Base-by-base conservation (phyloP, 345 rosid genomes). In the Lumnitzera racemosa region DNA sequence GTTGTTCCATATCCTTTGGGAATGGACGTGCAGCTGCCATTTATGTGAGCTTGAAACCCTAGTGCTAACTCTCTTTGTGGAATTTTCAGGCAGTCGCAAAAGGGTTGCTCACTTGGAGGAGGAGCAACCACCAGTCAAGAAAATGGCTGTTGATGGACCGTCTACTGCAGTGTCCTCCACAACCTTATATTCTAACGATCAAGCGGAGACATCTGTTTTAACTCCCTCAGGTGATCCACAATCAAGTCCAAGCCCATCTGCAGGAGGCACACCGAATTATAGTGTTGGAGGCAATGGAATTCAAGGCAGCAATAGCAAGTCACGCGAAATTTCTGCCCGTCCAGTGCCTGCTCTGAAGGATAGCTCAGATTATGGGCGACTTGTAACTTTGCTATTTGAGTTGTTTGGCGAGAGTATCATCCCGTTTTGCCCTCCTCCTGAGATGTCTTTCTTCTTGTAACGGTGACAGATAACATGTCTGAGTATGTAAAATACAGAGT, bases 341-440 rank as follows among this genome's bases (percentile, higher is more conserved):
- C 78, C 79, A 41, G 55, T 58, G 41, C 95, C 83, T 68, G 59
- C 90, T 9, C 88, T 96, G 97, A 88, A 90, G 64, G 92, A 90
- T 53, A 96, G 88, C 52, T 76, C 88, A 68, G 72, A 78, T 46
- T 81, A 89, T 1, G 97, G 92, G 62, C 73, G 72, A 49, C 78
- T 83, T 13, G 67, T 94, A 49, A 85, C 74, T 53, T 75, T 85
- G 47, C 67, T 86, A 49, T 83, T 78, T 56, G 91, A 90, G 63
- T 70, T 78, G 65, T 88, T 83, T 66, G 95, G 97, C 48, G 95
- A 94, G 59, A 69, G 79, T 51, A 76, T 84, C 60, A 77, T 87
- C 27, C 76, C 91, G 56, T 90, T 85, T 69, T 73, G 90, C 59
- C 97, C 99, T 52, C 75, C 83, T 53, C 82, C 95, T 15, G 96